Evolutionary conservation across 108 stramenopile genomes (phyloP).

Genomic region (Pseudonitzschia pungens): DNA sequence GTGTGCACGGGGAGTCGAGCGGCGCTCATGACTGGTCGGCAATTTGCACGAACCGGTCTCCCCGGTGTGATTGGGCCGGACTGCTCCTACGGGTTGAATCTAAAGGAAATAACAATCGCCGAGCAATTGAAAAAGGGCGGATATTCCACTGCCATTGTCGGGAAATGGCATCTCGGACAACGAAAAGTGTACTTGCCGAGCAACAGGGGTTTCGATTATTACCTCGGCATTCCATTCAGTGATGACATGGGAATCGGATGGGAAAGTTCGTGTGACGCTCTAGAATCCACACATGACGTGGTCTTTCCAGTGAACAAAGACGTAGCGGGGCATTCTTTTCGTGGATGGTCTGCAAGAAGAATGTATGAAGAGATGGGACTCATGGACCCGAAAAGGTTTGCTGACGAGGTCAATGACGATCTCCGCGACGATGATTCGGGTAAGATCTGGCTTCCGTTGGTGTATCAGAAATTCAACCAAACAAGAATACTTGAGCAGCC

Average conservation of each 20-base stretch:
- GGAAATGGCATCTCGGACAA: conserved; percentile 80
- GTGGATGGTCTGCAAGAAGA: not conserved
- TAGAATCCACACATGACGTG: not conserved
- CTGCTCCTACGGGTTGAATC: conserved; percentile 34
- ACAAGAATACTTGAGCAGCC: conserved; percentile 55
- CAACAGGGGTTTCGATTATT: conserved; percentile 66
- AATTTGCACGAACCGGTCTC: conserved; percentile 49
- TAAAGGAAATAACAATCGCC: conserved; percentile 57
- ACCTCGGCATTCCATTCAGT: conserved; percentile 47
- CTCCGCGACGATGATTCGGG: conserved; percentile 28
- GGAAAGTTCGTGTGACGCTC: conserved; percentile 6
- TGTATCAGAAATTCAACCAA: conserved; percentile 28
- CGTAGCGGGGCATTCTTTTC: not conserved
- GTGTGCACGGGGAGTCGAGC: conserved; percentile 53
- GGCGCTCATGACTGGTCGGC: conserved; percentile 56
- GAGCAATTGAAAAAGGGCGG: conserved; percentile 47
- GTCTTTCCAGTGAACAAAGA: not conserved
- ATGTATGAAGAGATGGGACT: conserved; percentile 22
- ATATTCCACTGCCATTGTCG: conserved; percentile 60
- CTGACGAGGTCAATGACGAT: not conserved
- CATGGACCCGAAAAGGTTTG: not conserved
- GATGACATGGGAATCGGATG: conserved; percentile 39
- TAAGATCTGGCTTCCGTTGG: conserved; percentile 29
- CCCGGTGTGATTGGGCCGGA: conserved; percentile 54
- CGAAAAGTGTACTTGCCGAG: conserved; percentile 50